phyloP scores from a whole-genome alignment of 23 red algal genomes.

The Gracilaria domingensis region DNA sequence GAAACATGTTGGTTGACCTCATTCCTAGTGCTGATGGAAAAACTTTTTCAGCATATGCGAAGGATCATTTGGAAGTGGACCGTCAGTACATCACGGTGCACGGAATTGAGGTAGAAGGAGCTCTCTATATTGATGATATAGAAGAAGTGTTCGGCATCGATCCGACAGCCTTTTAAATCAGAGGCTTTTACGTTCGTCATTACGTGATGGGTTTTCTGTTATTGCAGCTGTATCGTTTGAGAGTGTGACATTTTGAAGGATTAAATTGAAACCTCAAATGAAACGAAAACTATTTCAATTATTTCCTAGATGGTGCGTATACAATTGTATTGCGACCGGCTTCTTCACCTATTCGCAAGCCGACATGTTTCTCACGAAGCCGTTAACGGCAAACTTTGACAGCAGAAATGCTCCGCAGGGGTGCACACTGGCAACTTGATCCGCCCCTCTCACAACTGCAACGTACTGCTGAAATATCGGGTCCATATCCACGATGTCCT shows the following conservation, averaged over 20 bases:
- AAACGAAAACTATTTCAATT: too few species aligned
- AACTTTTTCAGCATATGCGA: slow-evolving; percentile 19
- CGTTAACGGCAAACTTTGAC: neutral
- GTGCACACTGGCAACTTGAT: neutral
- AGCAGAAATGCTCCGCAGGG: neutral
- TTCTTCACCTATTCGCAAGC: neutral
- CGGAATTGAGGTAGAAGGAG: slow-evolving; percentile 58
- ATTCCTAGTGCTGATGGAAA: slow-evolving; percentile 24
- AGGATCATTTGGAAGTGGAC: slow-evolving; percentile 47
- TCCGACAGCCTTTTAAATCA: slow-evolving; percentile 40
- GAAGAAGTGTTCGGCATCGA: slow-evolving; percentile 40
- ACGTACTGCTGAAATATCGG: neutral
- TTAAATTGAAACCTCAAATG: too few species aligned
- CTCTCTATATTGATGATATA: slow-evolving; percentile 34
- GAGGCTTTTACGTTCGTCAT: too few species aligned
- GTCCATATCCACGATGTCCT: neutral
- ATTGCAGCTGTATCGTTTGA: too few species aligned
- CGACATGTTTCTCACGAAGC: neutral
- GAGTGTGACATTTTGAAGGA: too few species aligned
- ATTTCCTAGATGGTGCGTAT: too few species aligned
- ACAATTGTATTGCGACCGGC: too few species aligned
- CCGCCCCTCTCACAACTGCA: neutral
- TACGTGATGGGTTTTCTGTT: too few species aligned
- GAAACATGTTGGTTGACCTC: slow-evolving; percentile 50
- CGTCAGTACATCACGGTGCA: slow-evolving; percentile 11